Conservation (phyloP, 106 monocot species). For the Platanthera guangdongensis region DNA sequence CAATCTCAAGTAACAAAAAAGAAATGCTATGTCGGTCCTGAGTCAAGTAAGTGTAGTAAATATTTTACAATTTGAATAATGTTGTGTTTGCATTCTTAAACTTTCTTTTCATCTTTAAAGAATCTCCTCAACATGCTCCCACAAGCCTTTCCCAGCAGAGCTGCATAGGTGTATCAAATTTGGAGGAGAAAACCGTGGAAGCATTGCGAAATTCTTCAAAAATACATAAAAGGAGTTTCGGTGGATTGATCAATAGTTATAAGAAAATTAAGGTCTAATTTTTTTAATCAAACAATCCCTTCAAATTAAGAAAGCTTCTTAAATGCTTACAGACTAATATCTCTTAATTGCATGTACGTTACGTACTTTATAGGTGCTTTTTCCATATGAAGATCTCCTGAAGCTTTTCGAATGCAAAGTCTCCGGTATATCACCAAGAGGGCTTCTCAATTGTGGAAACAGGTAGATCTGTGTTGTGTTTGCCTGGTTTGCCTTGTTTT, state of each 20-base stretch:
- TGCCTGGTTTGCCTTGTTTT: not conserved
- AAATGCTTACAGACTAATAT: not conserved
- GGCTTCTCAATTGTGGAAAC: slow-evolving; percentile 93
- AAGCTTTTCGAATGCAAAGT: slow-evolving; percentile 82
- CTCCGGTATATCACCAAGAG: slow-evolving; percentile 62
- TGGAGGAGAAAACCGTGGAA: not conserved
- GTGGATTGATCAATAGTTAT: slow-evolving; percentile 11
- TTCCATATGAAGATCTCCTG: slow-evolving; percentile 55
- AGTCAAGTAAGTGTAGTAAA: slow-evolving; percentile 30
- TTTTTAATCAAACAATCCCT: not conserved
- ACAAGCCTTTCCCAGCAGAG: slow-evolving; percentile 8
- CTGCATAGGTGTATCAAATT: slow-evolving; percentile 4
- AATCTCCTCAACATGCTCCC: slow-evolving; percentile 1
- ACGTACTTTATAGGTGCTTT: slow-evolving; percentile 9
- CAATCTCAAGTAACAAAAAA: slow-evolving; percentile 23
- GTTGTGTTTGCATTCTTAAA: not conserved
- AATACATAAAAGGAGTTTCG: slow-evolving; percentile 8
- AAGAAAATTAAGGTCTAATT: slow-evolving; percentile 15
- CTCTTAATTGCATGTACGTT: not conserved
- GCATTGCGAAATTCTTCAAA: slow-evolving; percentile 13
- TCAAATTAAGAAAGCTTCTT: not conserved
- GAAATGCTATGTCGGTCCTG: slow-evolving; percentile 20
- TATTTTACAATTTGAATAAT: not conserved
- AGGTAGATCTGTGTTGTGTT: slow-evolving; percentile 35
- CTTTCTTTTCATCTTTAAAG: slow-evolving; percentile 4